Percentiles rank a stretch among this genome's conserved stretches.
Conservation (phyloP, 1,284 basidiomycete species). For the Xerocomus nothofagi region DNA sequence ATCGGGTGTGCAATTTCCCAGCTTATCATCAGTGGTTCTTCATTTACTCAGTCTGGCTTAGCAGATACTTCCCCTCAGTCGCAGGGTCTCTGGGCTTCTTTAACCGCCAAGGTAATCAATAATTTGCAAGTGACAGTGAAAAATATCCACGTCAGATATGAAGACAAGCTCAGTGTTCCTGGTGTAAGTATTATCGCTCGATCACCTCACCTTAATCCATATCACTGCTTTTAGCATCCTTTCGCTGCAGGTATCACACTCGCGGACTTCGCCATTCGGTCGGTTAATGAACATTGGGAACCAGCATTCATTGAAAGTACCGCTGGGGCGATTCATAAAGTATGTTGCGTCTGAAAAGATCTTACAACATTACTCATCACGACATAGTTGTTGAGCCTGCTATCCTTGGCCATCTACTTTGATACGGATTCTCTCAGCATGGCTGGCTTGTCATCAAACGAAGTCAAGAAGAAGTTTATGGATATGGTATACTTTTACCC, state of each 20-base stretch:
- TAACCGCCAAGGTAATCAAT: conserved; percentile 92
- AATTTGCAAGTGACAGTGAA: conserved; percentile 96
- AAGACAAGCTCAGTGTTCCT: conserved; percentile 92
- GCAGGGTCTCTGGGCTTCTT: conserved; percentile 80
- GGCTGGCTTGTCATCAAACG: conserved; percentile 64
- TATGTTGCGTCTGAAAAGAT: conserved; percentile 25
- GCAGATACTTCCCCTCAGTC: conserved; percentile 70
- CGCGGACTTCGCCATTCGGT: conserved; percentile 91
- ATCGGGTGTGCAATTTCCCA: conserved; percentile 39
- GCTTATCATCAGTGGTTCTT: conserved; percentile 1
- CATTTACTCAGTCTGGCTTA: not conserved
- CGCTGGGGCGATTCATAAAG: conserved; percentile 89
- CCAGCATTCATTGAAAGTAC: conserved; percentile 95
- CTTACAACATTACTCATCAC: conserved; percentile 11
- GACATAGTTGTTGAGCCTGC: conserved; percentile 76
- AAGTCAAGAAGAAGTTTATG: conserved; percentile 79
- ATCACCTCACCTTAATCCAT: not conserved
- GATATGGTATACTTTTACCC: conserved; percentile 56
- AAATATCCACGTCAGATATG: conserved; percentile 95
- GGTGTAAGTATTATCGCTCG: conserved; percentile 53
- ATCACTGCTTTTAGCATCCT: conserved; percentile 64
- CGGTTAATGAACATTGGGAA: conserved; percentile 89
- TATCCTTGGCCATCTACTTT: conserved; percentile 92
- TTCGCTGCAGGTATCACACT: conserved; percentile 94
- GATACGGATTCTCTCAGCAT: conserved; percentile 91